phyloP scores from a whole-genome alignment of 148 eudicot genomes.

The Fallopia convolvulus region DNA sequence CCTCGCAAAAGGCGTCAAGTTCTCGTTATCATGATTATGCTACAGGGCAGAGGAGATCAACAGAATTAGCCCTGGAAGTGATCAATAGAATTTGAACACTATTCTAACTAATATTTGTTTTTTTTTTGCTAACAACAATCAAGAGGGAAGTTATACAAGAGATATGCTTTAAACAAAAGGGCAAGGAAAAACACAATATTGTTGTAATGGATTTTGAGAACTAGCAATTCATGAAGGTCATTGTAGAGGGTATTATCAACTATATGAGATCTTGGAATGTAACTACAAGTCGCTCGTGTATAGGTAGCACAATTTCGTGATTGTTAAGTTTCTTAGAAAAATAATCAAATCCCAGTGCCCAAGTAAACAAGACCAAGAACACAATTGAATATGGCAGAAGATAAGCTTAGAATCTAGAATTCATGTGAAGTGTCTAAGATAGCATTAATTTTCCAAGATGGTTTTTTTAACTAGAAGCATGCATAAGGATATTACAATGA shows the following conservation, averaged over 20 bases:
- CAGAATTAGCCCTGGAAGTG: not conserved
- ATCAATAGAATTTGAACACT: too few relatives aligned
- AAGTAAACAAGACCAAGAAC: conserved; percentile 26
- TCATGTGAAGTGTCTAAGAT: not conserved
- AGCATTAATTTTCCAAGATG: not conserved
- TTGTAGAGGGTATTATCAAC: too few relatives aligned
- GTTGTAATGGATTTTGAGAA: not conserved
- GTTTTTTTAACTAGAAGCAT: not conserved
- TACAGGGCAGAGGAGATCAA: conserved; percentile 10
- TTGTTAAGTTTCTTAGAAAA: conserved; percentile 12
- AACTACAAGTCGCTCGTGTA: not conserved
- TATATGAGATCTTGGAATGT: not conserved
- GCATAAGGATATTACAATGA: not conserved
- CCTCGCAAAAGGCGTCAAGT: conserved; percentile 16
- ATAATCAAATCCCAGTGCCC: conserved; percentile 15
- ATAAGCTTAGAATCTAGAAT: not conserved
- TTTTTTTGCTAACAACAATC: not conserved
- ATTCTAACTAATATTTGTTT: not conserved
- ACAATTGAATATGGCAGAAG: conserved; percentile 18
- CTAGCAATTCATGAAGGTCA: not conserved
- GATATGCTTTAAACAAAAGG: not conserved
- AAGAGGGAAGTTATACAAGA: not conserved
- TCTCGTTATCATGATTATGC: not conserved
- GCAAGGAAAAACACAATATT: not conserved
- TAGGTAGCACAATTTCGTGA: conserved; percentile 1